phyloP scores from a whole-genome alignment of 768 basidiomycete species.

The Epithele typhae region DNA sequence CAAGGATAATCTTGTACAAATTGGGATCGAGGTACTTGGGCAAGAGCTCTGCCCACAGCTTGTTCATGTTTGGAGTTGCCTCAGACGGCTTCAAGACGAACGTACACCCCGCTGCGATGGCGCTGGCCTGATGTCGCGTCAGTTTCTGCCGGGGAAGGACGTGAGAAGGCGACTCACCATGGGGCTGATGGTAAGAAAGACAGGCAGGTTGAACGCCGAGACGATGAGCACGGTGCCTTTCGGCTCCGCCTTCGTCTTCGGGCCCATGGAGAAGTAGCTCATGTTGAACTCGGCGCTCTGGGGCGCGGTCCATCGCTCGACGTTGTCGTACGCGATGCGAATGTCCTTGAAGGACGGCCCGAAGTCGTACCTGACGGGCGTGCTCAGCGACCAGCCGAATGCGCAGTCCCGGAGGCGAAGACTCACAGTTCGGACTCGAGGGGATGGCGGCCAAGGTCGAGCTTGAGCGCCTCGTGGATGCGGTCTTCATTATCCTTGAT shows the following conservation, averaged over 20 bases:
- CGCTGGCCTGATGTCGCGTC: constrained; percentile 28
- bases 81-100: constrained; percentile 78
- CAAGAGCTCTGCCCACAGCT: constrained; percentile 61
- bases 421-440: constrained; percentile 53
- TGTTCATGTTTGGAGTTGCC: constrained; percentile 46
- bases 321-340: constrained; percentile 49
- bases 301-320: constrained; percentile 74
- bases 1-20: constrained; percentile 64
- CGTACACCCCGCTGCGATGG: constrained; percentile 76
- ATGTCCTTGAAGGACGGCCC: constrained; percentile 46
- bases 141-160: too few species aligned
- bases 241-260: constrained; percentile 66
- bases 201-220: constrained; percentile 71
- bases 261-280: constrained; percentile 55
- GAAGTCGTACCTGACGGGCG: constrained; percentile 53
- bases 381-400: not conserved
- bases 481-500: constrained; percentile 64
- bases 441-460: constrained; percentile 60
- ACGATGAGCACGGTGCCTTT: constrained; percentile 74
- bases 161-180: constrained; percentile 37
- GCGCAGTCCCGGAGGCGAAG: not conserved
- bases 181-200: constrained; percentile 54
- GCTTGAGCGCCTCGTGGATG: constrained; percentile 52
- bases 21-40: constrained; percentile 73
- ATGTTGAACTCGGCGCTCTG: constrained; percentile 52